phyloP scores from a whole-genome alignment of 2,329 filamentous ascomycete genomes.

The Lasiodiplodia hormozganensis region DNA sequence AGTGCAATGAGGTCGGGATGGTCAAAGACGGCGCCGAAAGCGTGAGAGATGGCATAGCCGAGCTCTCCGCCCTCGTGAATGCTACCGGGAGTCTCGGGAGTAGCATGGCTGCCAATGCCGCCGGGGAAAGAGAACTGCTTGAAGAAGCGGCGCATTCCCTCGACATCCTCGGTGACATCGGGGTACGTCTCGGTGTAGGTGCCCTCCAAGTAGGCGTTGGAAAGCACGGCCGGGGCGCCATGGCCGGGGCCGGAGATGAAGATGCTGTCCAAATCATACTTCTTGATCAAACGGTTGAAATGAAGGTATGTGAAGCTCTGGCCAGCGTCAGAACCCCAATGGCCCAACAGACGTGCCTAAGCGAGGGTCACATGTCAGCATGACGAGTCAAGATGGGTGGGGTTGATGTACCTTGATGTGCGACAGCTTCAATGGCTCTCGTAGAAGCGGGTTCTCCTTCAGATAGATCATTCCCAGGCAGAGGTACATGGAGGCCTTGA shows the following conservation, averaged over 20 bases:
- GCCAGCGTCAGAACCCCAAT: slow-evolving; percentile 81
- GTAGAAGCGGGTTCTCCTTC: slow-evolving; percentile 74
- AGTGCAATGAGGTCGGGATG: slow-evolving; percentile 76
- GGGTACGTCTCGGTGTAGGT: slow-evolving; percentile 80
- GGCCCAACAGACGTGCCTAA: slow-evolving; percentile 70
- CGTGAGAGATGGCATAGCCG: slow-evolving; percentile 81
- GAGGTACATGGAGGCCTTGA: slow-evolving; percentile 76
- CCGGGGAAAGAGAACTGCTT: slow-evolving; percentile 84
- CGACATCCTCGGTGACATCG: slow-evolving; percentile 71
- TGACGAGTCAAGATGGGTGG: not conserved
- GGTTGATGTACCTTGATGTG: slow-evolving; percentile 65
- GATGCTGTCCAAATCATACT: slow-evolving; percentile 74
- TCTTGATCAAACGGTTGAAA: slow-evolving; percentile 82
- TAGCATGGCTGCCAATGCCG: slow-evolving; percentile 78
- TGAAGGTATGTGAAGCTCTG: slow-evolving; percentile 84
- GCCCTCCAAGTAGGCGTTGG: slow-evolving; percentile 79
- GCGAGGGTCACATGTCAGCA: slow-evolving; percentile 11
- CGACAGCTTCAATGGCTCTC: slow-evolving; percentile 70
- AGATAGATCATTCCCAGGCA: slow-evolving; percentile 83
- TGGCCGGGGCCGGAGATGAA: slow-evolving; percentile 81
- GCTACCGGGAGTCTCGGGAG: slow-evolving; percentile 78
- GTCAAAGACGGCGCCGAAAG: slow-evolving; percentile 79
- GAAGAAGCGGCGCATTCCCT: slow-evolving; percentile 78
- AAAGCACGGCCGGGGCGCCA: slow-evolving; percentile 76
- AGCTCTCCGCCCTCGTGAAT: slow-evolving; percentile 82